Evolutionary conservation across 495 filamentous ascomycete species (phyloP), one percentile per base, ranked within the genome.

Genomic region (Neurospora africana): DNA sequence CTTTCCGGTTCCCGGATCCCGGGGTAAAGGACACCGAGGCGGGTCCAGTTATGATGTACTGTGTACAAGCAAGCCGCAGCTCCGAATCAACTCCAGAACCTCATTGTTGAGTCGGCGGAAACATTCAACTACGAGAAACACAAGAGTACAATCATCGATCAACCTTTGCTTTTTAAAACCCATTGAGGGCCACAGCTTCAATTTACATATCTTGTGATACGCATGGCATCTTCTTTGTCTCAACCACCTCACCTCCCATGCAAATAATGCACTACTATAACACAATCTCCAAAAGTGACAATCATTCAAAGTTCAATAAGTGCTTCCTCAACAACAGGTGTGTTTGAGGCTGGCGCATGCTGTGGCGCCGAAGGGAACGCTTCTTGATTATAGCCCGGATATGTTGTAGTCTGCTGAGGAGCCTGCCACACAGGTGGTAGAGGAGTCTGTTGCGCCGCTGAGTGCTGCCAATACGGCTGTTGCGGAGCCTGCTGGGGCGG

Each of bases 241-340:
- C 21, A 13, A 53, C 21, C 21, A 53, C 13, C 27, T 65, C 27
- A 19, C 30, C 30, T 30, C 27, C 53, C 58, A 71, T 76, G 30
- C 75, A 76, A 10, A 76, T 76, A 72, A 67, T 74, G 76, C 81
- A 80, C 47, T 77, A 79, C 76, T 78, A 78, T 85, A 85, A 87
- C 75, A 83, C 80, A 69, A 86, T 82, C n/a, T 44, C 65, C 53
- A 35, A 68, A 21, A 69, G 21, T 69, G 33, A n/a, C 21, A 8
- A 8, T 47, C 23, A 53, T 65, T 81, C 82, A 93, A 71, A 93
- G 83, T 78, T 98, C 95, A 82, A 98, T 98, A 80, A 98, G 82
- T 76, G 91, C 94, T 81, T 98, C 95, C 81, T 98, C 95, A 71
- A 93, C 85, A 17, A 88, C 86, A 13, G 88, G 85, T 70, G 88